Conservation (phyloP, 768 basidiomycete species). For the Sutorius australiensis region DNA sequence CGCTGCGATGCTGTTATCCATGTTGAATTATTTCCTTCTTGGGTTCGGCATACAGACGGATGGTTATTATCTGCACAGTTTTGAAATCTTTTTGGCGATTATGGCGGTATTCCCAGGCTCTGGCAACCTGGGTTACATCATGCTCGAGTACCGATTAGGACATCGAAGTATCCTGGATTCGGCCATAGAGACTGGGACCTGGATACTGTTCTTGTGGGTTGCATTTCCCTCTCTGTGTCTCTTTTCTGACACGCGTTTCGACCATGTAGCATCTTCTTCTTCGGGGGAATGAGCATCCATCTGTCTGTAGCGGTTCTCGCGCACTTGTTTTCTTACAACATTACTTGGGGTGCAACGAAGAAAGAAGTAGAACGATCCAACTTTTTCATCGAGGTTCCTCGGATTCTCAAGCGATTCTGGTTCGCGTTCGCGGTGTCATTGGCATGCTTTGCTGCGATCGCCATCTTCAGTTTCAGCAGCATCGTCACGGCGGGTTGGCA, state of each 20-base stretch:
- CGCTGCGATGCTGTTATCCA: conserved; percentile 53
- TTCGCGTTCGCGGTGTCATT: conserved; percentile 55
- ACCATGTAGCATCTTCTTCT: conserved; percentile 45
- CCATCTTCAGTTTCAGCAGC: conserved; percentile 47
- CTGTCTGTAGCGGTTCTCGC: conserved; percentile 50
- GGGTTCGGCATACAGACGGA: conserved; percentile 72
- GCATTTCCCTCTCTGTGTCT: not conserved
- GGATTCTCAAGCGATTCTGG: conserved; percentile 79
- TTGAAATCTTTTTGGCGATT: conserved; percentile 76
- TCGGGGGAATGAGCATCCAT: conserved; percentile 53
- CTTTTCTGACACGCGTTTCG: not conserved
- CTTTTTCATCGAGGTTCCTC: conserved; percentile 87
- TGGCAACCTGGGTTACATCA: conserved; percentile 65
- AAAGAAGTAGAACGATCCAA: conserved; percentile 89
- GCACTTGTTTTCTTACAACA: conserved; percentile 59
- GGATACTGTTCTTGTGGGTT: conserved; percentile 37
- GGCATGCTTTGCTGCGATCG: conserved; percentile 47
- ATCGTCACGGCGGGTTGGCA: conserved; percentile 62
- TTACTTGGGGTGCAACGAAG: conserved; percentile 57
- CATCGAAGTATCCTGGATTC: conserved; percentile 20
- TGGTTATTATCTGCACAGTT: conserved; percentile 72
- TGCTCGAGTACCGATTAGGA: conserved; percentile 72
- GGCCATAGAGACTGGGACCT: conserved; percentile 21
- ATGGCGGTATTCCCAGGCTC: conserved; percentile 69
- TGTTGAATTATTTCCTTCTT: conserved; percentile 72